A percentile compares a stretch with the other conserved stretches of the same genome.
Conservation (phyloP, 2,329 filamentous ascomycete genomes). For the Beauveria bassiana region DNA sequence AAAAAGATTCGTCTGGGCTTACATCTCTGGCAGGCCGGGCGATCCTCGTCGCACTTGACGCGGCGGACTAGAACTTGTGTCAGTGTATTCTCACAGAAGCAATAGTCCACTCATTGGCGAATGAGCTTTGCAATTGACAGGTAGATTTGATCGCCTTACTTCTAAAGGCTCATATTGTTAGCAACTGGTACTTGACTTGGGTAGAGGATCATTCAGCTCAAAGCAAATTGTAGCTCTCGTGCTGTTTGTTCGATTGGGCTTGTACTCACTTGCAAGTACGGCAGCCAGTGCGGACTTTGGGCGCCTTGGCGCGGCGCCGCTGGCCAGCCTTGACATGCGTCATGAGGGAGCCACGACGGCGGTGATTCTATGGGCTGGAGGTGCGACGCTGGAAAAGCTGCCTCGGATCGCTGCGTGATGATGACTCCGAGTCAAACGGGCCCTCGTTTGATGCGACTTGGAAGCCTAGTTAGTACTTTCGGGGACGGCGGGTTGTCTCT, state of each 20-base stretch:
- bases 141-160: background rate
- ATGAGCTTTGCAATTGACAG: background rate
- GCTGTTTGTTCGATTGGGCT: too few species aligned
- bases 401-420: background rate
- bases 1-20: background rate
- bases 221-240: background rate
- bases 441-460: too few species aligned
- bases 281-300: slow-evolving; percentile 12
- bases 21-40: slow-evolving; percentile 11
- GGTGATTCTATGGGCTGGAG: background rate
- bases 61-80: slow-evolving; percentile 3
- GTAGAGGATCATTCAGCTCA: background rate
- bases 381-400: background rate
- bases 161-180: background rate
- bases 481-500: background rate
- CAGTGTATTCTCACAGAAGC: background rate
- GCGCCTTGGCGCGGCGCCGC: slow-evolving; percentile 11
- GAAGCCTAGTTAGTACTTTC: background rate
- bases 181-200: background rate
- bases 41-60: slow-evolving; percentile 11
- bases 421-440: background rate
- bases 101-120: background rate
- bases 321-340: slow-evolving; percentile 13
- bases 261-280: slow-evolving; percentile 12
- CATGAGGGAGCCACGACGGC: slow-evolving; percentile 7